Conservation (phyloP, 495 filamentous ascomycete genomes). For the Cercophora sp. region DNA sequence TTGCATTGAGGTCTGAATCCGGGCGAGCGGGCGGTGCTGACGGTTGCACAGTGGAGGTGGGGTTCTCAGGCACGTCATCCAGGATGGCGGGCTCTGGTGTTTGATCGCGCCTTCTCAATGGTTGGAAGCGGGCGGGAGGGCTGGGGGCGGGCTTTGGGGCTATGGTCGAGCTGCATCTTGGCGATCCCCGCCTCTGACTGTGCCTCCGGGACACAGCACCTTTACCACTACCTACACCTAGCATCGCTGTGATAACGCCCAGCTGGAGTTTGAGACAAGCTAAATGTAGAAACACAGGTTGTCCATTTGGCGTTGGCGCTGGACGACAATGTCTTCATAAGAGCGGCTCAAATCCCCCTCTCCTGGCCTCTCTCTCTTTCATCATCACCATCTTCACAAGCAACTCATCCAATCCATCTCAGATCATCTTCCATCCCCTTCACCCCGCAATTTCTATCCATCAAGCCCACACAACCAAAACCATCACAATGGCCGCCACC, state of each 20-base stretch:
- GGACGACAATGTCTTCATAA: neutral
- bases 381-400: neutral
- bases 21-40: neutral
- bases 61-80: slow-evolving; percentile 13
- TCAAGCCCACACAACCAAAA: slow-evolving; percentile 1
- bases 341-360: neutral
- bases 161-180: no score
- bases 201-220: no score
- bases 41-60: slow-evolving; percentile 3
- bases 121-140: no score
- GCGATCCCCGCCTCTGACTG: no score
- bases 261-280: neutral
- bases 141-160: no score
- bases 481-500: slow-evolving; percentile 38
- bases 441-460: neutral
- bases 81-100: no score
- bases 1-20: neutral
- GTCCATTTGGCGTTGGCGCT: neutral
- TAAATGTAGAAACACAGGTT: neutral
- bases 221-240: no score
- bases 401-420: neutral
- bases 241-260: no score
- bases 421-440: neutral
- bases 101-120: no score
- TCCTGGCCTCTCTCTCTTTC: neutral